Evolutionary conservation across 2,329 filamentous ascomycete species (phyloP).

Genomic region (Blumeriella jaapii): DNA sequence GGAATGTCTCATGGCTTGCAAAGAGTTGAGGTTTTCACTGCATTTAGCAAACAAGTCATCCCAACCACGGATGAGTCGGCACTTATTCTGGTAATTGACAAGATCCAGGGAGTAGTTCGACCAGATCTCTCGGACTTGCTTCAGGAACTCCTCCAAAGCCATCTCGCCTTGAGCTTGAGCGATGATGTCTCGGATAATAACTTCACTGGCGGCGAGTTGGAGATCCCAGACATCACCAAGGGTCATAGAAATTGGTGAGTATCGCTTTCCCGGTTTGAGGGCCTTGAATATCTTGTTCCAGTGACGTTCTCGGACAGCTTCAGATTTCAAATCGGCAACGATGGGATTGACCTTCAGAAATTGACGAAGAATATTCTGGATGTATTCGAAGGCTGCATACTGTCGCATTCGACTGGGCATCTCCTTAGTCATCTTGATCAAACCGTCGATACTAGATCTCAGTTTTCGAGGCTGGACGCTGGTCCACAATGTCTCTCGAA

Average conservation of each 20-base stretch:
- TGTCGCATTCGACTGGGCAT: slow-evolving; percentile 99
- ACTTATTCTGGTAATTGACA: slow-evolving; percentile 96
- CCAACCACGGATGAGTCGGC: slow-evolving; percentile 92
- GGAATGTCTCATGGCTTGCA: slow-evolving; percentile 98
- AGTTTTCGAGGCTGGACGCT: slow-evolving; percentile 93
- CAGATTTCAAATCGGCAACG: slow-evolving; percentile 84
- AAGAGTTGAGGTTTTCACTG: slow-evolving; percentile 91
- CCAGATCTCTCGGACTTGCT: slow-evolving; percentile 94
- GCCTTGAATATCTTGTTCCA: slow-evolving; percentile 98
- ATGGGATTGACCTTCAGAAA: slow-evolving; percentile 85
- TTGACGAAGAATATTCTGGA: slow-evolving; percentile 80
- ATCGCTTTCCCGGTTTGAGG: slow-evolving; percentile 82
- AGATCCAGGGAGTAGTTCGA: slow-evolving; percentile 89
- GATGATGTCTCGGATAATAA: slow-evolving; percentile 84
- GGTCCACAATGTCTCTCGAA: slow-evolving; percentile 86
- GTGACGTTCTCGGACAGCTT: slow-evolving; percentile 90
- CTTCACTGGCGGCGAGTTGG: slow-evolving; percentile 77
- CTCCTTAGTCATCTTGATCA: slow-evolving; percentile 97
- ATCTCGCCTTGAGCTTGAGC: slow-evolving; percentile 95
- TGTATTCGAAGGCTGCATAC: slow-evolving; percentile 98
- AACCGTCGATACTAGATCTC: slow-evolving; percentile 72
- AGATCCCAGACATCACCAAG: slow-evolving; percentile 99
- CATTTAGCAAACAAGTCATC: slow-evolving; percentile 98
- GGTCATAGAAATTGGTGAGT: slow-evolving; percentile 88
- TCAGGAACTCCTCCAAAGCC: slow-evolving; percentile 94